Evolutionary conservation across 768 basidiomycete species (phyloP).

Genomic region (Paxillus involutus): DNA sequence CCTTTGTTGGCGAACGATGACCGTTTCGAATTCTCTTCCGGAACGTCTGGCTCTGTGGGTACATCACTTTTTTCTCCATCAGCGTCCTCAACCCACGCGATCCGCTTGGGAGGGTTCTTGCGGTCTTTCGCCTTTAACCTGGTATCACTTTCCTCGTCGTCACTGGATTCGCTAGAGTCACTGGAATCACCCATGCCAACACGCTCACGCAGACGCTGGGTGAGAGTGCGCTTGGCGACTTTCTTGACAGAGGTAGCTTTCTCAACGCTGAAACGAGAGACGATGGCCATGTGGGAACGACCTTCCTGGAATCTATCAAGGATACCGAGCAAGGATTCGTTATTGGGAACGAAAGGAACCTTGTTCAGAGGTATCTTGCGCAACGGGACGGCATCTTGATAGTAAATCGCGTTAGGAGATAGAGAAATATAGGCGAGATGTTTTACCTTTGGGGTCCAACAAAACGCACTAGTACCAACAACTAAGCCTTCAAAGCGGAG

Average conservation of each 20-base stretch:
- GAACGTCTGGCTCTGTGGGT: conserved; percentile 18
- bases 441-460: conserved; percentile 76
- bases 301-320: conserved; percentile 90
- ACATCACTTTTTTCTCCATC: conserved; percentile 30
- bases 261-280: conserved; percentile 71
- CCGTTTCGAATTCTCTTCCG: conserved; percentile 12
- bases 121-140: conserved; percentile 12
- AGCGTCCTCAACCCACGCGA: conserved; percentile 33
- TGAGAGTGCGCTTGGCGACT: conserved; percentile 76
- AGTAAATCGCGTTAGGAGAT: not conserved
- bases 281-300: conserved; percentile 89
- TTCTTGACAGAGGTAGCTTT: conserved; percentile 82
- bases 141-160: conserved; percentile 35
- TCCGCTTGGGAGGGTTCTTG: conserved; percentile 26
- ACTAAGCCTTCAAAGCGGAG: not conserved
- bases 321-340: conserved; percentile 81
- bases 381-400: conserved; percentile 74
- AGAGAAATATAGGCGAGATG: not conserved
- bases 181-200: conserved; percentile 73
- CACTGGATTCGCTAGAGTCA: conserved; percentile 48
- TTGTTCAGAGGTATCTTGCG: conserved; percentile 84
- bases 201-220: conserved; percentile 71
- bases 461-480: conserved; percentile 57
- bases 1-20: conserved; percentile 12
- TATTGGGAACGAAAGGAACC: conserved; percentile 82